Conservation (phyloP, 1,284 basidiomycete species). For the Kalmanozyma brasiliensis region DNA sequence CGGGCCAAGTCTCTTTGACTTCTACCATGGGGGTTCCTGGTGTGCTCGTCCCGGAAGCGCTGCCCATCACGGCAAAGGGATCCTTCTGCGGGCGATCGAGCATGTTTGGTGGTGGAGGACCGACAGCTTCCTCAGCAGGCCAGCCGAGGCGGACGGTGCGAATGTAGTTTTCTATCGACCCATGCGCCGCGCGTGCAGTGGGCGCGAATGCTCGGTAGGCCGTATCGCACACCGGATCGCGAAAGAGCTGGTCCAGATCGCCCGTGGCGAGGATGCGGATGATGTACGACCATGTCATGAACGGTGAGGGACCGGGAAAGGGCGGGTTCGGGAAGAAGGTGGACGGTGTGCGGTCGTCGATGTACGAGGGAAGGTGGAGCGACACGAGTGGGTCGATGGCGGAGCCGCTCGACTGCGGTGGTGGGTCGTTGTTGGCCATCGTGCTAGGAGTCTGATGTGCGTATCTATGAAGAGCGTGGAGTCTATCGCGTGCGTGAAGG, state of each 20-base stretch:
- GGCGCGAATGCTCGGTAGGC: conserved; percentile 49
- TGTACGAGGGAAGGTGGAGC: conserved; percentile 22
- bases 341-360: conserved; percentile 22
- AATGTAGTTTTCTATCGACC: conserved; percentile 55
- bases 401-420: too few relatives aligned
- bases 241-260: conserved; percentile 55
- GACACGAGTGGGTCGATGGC: conserved; percentile 13
- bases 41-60: conserved; percentile 16
- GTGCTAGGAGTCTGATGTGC: too few relatives aligned
- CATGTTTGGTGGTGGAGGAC: conserved; percentile 22
- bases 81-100: conserved; percentile 30
- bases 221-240: conserved; percentile 43
- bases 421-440: too few relatives aligned
- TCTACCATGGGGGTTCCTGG: conserved; percentile 18
- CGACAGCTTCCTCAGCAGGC: conserved; percentile 18
- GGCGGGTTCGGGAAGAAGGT: conserved; percentile 29
- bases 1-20: conserved; percentile 36
- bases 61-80: conserved; percentile 7
- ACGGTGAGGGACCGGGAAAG: conserved; percentile 4
- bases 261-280: conserved; percentile 29
- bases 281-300: conserved; percentile 44
- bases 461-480: too few relatives aligned
- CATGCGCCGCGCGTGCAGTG: conserved; percentile 27
- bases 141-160: conserved; percentile 48
- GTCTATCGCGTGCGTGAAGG: too few relatives aligned